phyloP scores from a whole-genome alignment of 192 early-diverging fungal genomes.

The Entrophospora sp. region DNA sequence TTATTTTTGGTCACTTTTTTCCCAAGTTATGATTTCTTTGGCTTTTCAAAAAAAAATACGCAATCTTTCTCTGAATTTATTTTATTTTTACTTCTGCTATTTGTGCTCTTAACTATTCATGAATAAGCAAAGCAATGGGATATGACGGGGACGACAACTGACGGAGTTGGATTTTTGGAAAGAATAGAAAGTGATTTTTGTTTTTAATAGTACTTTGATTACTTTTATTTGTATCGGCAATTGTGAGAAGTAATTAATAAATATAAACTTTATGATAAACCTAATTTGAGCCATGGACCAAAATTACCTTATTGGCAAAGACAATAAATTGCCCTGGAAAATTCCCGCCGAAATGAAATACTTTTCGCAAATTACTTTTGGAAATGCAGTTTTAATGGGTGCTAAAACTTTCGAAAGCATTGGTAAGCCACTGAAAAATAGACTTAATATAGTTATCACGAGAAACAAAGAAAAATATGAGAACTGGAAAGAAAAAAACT shows the following conservation, averaged over 20 bases:
- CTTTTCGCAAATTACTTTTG: neutral
- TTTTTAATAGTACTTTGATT: too few relatives aligned
- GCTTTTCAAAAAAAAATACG: too few relatives aligned
- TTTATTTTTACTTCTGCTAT: too few relatives aligned
- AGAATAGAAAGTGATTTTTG: too few relatives aligned
- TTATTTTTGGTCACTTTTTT: too few relatives aligned
- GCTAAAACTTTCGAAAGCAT: constrained; percentile 8
- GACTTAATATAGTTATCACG: neutral
- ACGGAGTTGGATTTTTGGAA: too few relatives aligned
- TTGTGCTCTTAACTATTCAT: too few relatives aligned
- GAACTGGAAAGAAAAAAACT: neutral
- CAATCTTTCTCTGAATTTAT: too few relatives aligned
- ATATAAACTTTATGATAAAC: constrained; percentile 1
- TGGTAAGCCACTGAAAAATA: neutral
- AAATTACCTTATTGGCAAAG: constrained; percentile 5
- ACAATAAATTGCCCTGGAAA: neutral
- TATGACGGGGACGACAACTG: too few relatives aligned
- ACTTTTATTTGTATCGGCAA: too few relatives aligned
- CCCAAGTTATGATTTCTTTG: too few relatives aligned
- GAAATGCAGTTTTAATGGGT: neutral
- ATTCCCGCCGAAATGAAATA: neutral
- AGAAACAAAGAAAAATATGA: constrained; percentile 5
- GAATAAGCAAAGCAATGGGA: too few relatives aligned
- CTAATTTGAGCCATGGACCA: constrained; percentile 7
- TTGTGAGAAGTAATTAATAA: neutral